Conservation (phyloP, 2,329 filamentous ascomycete genomes). For the Xylariaceae sp. region DNA sequence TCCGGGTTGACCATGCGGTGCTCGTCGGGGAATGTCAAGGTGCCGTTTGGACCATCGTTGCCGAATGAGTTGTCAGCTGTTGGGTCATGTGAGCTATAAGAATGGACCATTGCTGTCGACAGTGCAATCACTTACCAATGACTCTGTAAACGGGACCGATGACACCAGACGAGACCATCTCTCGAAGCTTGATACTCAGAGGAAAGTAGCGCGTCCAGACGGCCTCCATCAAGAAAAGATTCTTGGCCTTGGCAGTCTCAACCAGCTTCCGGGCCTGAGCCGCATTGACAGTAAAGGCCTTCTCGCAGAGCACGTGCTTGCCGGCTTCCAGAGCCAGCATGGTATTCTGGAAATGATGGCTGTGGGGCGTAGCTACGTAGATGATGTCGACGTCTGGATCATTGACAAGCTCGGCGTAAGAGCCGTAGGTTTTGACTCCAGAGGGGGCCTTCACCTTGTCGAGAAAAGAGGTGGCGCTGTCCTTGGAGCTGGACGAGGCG, state of each 20-base stretch:
- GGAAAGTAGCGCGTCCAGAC: slow-evolving; percentile 92
- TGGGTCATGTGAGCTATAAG: not conserved
- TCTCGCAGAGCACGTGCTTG: slow-evolving; percentile 88
- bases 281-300: slow-evolving; percentile 82
- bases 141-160: slow-evolving; percentile 61
- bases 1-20: slow-evolving; percentile 80
- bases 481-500: slow-evolving; percentile 69
- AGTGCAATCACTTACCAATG: slow-evolving; percentile 35
- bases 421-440: slow-evolving; percentile 69
- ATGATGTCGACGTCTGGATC: slow-evolving; percentile 79
- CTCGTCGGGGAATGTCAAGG: slow-evolving; percentile 52
- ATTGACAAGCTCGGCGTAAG: slow-evolving; percentile 75
- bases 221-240: slow-evolving; percentile 76
- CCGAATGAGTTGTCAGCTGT: slow-evolving; percentile 59
- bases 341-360: slow-evolving; percentile 87
- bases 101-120: not conserved
- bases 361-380: slow-evolving; percentile 87
- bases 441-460: slow-evolving; percentile 64
- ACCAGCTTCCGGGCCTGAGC: slow-evolving; percentile 69
- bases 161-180: slow-evolving; percentile 53
- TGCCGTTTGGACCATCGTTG: slow-evolving; percentile 51
- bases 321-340: slow-evolving; percentile 79
- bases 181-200: slow-evolving; percentile 68
- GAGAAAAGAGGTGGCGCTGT: slow-evolving; percentile 69
- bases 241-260: slow-evolving; percentile 67